Evolutionary conservation across 495 filamentous ascomycete genomes (phyloP).

Genomic region (Penicillium lagena): DNA sequence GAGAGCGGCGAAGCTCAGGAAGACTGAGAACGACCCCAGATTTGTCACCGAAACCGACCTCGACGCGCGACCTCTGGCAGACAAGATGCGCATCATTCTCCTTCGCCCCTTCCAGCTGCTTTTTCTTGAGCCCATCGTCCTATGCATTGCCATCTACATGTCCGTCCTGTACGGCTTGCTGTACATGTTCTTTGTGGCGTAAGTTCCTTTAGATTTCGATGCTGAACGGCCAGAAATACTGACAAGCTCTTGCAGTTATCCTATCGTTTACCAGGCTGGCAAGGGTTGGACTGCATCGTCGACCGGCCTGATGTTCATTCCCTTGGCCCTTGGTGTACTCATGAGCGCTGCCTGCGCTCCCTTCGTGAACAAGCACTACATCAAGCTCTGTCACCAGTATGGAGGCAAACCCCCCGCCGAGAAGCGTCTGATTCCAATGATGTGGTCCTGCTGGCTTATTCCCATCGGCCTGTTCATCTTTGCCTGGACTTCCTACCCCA

Average conservation of each 20-base stretch:
- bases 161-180: slow-evolving; percentile 69
- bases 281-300: slow-evolving; percentile 66
- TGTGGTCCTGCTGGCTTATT: slow-evolving; percentile 74
- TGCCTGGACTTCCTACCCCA: slow-evolving; percentile 69
- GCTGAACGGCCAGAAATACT: neutral
- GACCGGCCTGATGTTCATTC: slow-evolving; percentile 80
- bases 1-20: slow-evolving; percentile 62
- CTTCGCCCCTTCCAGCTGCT: slow-evolving; percentile 75
- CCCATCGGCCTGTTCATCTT: slow-evolving; percentile 78
- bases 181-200: slow-evolving; percentile 77
- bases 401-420: slow-evolving; percentile 70
- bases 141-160: slow-evolving; percentile 74
- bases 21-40: slow-evolving; percentile 52
- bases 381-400: slow-evolving; percentile 50
- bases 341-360: slow-evolving; percentile 60
- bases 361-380: slow-evolving; percentile 70
- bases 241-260: slow-evolving; percentile 42
- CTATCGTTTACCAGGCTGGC: slow-evolving; percentile 69
- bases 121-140: slow-evolving; percentile 71
- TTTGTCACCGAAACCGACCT: slow-evolving; percentile 72
- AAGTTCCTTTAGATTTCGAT: slow-evolving; percentile 8
- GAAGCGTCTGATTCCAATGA: slow-evolving; percentile 74
- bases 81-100: slow-evolving; percentile 61
- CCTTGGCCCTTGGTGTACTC: slow-evolving; percentile 62
- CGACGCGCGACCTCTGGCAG: slow-evolving; percentile 55